Base-by-base conservation (phyloP, 768 basidiomycete species). In the Auriscalpium microsporum region DNA sequence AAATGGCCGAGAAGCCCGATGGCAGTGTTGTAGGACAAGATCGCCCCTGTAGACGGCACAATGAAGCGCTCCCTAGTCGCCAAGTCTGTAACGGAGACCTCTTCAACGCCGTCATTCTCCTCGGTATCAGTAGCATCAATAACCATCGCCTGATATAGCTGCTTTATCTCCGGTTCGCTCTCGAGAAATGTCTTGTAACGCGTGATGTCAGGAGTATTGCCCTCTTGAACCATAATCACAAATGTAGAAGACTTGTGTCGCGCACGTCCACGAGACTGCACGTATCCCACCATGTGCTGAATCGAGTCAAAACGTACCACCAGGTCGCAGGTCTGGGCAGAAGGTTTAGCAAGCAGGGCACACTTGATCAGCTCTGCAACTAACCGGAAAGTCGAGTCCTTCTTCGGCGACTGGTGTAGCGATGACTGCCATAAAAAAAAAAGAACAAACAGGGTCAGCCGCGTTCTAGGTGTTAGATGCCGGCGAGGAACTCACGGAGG, bases 341-440 rank as follows among this genome's bases (percentile, higher is more conserved):
- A 45, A 53, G 55, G 53, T 46, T 52, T 36, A 34, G 57, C 34
- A 57, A 61, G 28, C 57, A 47, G 16, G 46, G 49, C 35, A 34
- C 16, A 36, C 5, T 28, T 5, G 28, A 53, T 44, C 11, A 33
- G 47, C 14, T 38, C 45, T 16, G 40, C 48, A 19, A 69, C 79
- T 53, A 64, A 87, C 86, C 21, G 86, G 87, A 71, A 95, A 91
- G 67, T 95, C 92, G 16, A 95, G 77, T 0, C 93, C 93, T 72
- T 95, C 93, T 68, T 95, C 93, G 0, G 90, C 93, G 13, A 94
- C 90, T 6, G 85, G 84, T 0, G 90, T 93, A 4, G 90, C 87
- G 59, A 94, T 75, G 19, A 94, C 86, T 83, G 56, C 16, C 37
- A 56, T 42, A 44, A n/a, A 13, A 16, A 33, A 35, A 16, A 10